These are phyloP conservation scores for Prunus salicina DNA, from an alignment of 306 rosid genomes.

Conservation along the genomic window DNA sequence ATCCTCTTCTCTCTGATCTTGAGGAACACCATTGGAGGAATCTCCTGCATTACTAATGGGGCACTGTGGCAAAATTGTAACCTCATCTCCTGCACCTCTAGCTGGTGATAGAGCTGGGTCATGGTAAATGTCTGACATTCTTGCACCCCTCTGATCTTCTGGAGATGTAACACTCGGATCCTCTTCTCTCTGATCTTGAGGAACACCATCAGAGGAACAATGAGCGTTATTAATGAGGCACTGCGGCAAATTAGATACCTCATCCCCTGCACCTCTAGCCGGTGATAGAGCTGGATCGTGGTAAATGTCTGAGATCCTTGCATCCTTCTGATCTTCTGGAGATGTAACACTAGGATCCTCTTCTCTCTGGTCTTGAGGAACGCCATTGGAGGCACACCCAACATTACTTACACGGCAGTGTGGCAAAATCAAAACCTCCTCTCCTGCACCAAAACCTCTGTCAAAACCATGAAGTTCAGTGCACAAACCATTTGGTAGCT, in stretches of 20 bases:
- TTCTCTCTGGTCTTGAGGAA: neutral
- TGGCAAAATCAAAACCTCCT: slow-evolving; percentile 29
- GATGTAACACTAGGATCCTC: too few species aligned
- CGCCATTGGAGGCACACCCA: slow-evolving; percentile 44
- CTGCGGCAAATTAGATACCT: too few species aligned
- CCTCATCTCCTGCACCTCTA: slow-evolving; percentile 31
- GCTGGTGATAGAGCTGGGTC: slow-evolving; percentile 60
- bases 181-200: slow-evolving; percentile 33
- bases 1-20: slow-evolving; percentile 36
- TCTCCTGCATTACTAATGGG: slow-evolving; percentile 38
- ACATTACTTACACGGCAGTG: slow-evolving; percentile 39
- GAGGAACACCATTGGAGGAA: slow-evolving; percentile 40
- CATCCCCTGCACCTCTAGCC: too few species aligned
- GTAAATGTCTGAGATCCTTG: too few species aligned
- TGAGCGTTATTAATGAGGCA: too few species aligned
- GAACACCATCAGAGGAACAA: too few species aligned
- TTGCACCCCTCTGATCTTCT: slow-evolving; percentile 23
- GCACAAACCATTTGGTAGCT: slow-evolving; percentile 29
- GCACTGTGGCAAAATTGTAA: slow-evolving; percentile 36
- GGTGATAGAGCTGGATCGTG: too few species aligned
- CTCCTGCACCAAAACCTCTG: slow-evolving; percentile 27
- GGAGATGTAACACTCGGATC: slow-evolving; percentile 30
- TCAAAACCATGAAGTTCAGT: slow-evolving; percentile 24
- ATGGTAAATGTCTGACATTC: slow-evolving; percentile 31
- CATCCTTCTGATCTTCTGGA: too few species aligned